Evolutionary conservation across 306 rosid genomes (phyloP).

Genomic region (Cucumis melo): DNA sequence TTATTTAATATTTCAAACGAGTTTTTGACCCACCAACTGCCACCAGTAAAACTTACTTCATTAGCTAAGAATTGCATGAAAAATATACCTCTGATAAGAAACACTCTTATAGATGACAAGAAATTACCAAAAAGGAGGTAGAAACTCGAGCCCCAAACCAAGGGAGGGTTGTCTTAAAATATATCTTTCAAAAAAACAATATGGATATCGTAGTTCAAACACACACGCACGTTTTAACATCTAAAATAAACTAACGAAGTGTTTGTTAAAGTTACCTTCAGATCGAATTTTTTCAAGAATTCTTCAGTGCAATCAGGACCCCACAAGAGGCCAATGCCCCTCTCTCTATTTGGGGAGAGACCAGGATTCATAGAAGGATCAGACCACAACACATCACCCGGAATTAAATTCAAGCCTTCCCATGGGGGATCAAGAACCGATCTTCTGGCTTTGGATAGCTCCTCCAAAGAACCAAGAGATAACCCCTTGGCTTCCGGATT

Average conservation of each 20-base stretch:
- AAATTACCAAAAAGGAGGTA: background rate
- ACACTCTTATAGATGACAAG: background rate
- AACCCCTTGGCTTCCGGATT: constrained; percentile 29
- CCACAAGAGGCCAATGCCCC: constrained; percentile 84
- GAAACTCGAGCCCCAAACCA: background rate
- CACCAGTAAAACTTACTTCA: background rate
- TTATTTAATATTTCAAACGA: background rate
- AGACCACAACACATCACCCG: constrained; percentile 93
- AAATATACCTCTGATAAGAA: background rate
- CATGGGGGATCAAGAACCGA: constrained; percentile 94
- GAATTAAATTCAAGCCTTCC: constrained; percentile 82
- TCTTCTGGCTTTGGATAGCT: constrained; percentile 54
- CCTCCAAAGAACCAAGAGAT: constrained; percentile 64
- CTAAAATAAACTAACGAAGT: background rate
- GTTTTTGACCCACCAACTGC: background rate
- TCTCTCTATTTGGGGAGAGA: constrained; percentile 67
- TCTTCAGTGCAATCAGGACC: constrained; percentile 90
- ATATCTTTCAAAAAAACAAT: background rate
- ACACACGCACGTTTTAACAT: background rate
- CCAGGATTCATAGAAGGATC: constrained; percentile 71
- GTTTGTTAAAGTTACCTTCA: constrained; percentile 31
- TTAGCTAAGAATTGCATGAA: background rate
- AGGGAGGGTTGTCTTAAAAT: background rate
- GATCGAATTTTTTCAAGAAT: constrained; percentile 49
- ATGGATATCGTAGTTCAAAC: background rate